Evolutionary conservation across 169 alveolate genomes (phyloP), one percentile per base, ranked within the genome.

Genomic region (Condylostoma magnum): DNA sequence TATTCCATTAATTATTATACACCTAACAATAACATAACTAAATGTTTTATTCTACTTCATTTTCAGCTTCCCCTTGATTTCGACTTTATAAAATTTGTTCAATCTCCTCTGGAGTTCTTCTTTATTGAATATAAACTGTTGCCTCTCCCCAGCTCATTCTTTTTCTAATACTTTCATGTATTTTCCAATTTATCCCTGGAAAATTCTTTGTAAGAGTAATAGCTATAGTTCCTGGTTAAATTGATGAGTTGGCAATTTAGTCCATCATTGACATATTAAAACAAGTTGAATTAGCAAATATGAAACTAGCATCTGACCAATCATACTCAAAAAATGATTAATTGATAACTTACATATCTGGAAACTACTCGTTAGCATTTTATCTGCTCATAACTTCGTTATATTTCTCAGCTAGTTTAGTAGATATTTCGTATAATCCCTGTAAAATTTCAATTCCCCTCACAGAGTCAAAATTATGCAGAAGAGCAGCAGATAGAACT

Each of bases 221-320:
- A 38, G 79, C 54, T 18, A 72, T 54, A 12, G 85, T 60, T 22
- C 85, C 92, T 31, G 41, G 54, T 60, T 77, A 22, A 6, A 84
- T 56, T 56, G 73, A 69, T 15, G 72, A 70, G 50, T 71, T 65
- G 18, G 75, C 79, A 33, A 85, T 65, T 43, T 71, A 54, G 10
- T 66, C 73, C 92, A 85, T 85, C 51, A 85, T 55, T 47, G 63
- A 70, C n/a, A 58, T 56, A 44, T 77, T 78, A 67, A 73, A 85
- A 41, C 92, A 85, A 28, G 92, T 85, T 4, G 92, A 80, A 53
- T 80, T 76, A 28, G 81, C 86, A 78, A 80, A 85, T 15, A 85
- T 66, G 4, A 85, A 50, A 6, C 78, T 53, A 12, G 85, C 86
- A 50, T 85, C 86, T 36, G 47, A 74, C 91, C 91, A 85, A 44